A percentile compares a stretch with the other conserved stretches of the same genome.
Conservation (phyloP, 306 rosid species). For the Prunus mira region DNA sequence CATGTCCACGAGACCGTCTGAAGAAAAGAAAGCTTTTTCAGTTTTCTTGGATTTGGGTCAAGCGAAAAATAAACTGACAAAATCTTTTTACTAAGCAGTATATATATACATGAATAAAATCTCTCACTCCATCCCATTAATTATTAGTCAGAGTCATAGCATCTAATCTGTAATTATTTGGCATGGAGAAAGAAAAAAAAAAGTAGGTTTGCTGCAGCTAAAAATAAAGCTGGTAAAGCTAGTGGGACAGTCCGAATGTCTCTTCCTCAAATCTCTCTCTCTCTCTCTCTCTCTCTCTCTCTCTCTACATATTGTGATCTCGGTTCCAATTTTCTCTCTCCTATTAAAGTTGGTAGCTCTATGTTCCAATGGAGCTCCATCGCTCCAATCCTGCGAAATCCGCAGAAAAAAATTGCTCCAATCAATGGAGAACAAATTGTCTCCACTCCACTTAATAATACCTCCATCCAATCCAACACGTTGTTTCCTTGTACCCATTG, state of each 20-base stretch:
- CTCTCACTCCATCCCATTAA: neutral
- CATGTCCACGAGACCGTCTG: neutral
- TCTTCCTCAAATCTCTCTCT: conserved; percentile 37
- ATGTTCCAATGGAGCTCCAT: neutral
- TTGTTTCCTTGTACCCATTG: no score
- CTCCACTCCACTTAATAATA: conserved; percentile 25
- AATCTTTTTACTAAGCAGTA: conserved; percentile 8
- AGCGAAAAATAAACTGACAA: conserved; percentile 21
- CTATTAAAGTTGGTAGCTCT: conserved; percentile 13
- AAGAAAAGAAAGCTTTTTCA: neutral
- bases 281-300: conserved; percentile 8
- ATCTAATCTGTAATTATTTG: conserved; percentile 39
- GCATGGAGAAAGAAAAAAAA: conserved; percentile 28
- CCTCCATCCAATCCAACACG: neutral
- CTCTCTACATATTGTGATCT: neutral
- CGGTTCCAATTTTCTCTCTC: conserved; percentile 15
- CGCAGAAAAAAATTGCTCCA: conserved; percentile 32
- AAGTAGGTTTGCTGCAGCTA: conserved; percentile 18
- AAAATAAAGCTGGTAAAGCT: conserved; percentile 57
- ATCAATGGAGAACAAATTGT: conserved; percentile 34
- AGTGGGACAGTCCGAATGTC: conserved; percentile 99
- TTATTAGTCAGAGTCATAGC: conserved; percentile 33
- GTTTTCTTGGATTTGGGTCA: neutral
- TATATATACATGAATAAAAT: neutral
- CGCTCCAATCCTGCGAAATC: conserved; percentile 9